Evolutionary conservation across 129 eudicot genomes (phyloP), one percentile per base, ranked within the genome.

Genomic region (Cynara cardunculus): DNA sequence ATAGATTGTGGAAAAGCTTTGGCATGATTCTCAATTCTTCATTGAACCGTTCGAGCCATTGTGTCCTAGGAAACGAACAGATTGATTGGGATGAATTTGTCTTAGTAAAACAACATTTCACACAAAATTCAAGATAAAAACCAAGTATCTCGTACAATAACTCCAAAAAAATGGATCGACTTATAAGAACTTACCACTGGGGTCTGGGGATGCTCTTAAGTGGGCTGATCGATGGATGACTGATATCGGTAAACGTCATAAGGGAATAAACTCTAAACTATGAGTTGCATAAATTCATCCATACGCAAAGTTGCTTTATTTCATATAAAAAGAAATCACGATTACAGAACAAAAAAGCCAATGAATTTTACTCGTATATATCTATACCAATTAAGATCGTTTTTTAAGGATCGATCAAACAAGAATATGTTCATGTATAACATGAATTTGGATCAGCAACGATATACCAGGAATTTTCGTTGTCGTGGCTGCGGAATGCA

Each of bases 401-500:
- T 28, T 28, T 8, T 41, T 44, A 44, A n/a, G n/a, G n/a, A n/a
- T n/a, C n/a, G 59, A 44, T 44, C n/a, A 2, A 44, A 44, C 59
- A 44, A 44, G n/a, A 0, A 35, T 35, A 35, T 35, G 12, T 44
- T 14, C 18, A 44, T 14, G 19, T 19, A 13, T 46, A 46, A 13
- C 6, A 5, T 46, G 14, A 46, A 19, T 19, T 14, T 14, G 61
- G 19, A 46, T 46, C 61, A 46, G 14, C 85, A 81, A 21, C 70
- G 85, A 28, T 74, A 74, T 8, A 81, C 75, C 1, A 3, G 18
- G 62, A 16, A 81, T 0, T 37, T 75, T 5, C 85, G 80, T 1
- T 32, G 53, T 0, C 80, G 85, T 66, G 70, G 62, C 27, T 65
- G 85, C 0, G 75, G 85, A 44, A 81, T 28, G 62, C 80, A 81